Percentiles rank a stretch among this genome's conserved stretches.
Conservation (phyloP, 2,329 filamentous ascomycete species). For the Orbilia blumenaviensis region DNA sequence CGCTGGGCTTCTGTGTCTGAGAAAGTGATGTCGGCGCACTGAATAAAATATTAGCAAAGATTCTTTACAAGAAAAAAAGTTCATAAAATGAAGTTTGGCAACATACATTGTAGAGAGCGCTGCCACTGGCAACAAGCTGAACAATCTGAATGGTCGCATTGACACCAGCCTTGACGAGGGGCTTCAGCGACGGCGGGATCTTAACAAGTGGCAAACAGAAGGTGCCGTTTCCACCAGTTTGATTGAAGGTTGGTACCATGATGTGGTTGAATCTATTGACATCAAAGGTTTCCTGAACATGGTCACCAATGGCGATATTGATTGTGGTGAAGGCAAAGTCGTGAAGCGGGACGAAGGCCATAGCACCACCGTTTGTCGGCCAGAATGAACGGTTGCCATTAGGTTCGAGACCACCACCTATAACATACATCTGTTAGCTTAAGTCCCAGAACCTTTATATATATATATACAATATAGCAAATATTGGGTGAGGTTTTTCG, state of each 20-base stretch:
- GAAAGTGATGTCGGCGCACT: slow-evolving; percentile 57
- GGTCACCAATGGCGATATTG: slow-evolving; percentile 63
- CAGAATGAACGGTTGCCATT: slow-evolving; percentile 63
- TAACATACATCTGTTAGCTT: not conserved
- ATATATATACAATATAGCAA: not conserved
- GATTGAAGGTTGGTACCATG: slow-evolving; percentile 63
- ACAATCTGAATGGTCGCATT: slow-evolving; percentile 64
- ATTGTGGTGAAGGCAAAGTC: slow-evolving; percentile 63
- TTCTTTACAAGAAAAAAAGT: not conserved
- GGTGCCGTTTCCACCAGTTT: slow-evolving; percentile 64
- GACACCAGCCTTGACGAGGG: slow-evolving; percentile 59
- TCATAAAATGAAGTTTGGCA: slow-evolving; percentile 8
- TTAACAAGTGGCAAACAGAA: slow-evolving; percentile 63
- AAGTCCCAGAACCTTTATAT: not conserved
- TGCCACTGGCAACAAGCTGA: slow-evolving; percentile 61
- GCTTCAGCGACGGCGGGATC: slow-evolving; percentile 58
- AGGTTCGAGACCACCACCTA: slow-evolving; percentile 35
- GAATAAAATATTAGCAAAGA: not conserved
- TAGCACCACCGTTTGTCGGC: slow-evolving; percentile 63
- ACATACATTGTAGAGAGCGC: slow-evolving; percentile 64
- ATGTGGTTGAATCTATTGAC: slow-evolving; percentile 64
- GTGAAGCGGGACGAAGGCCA: slow-evolving; percentile 62
- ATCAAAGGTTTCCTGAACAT: slow-evolving; percentile 54
- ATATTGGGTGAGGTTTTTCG: not conserved
- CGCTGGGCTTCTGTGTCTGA: slow-evolving; percentile 55